phyloP scores from a whole-genome alignment of 2,329 filamentous ascomycete species.

The Acephala macrosclerotiorum region DNA sequence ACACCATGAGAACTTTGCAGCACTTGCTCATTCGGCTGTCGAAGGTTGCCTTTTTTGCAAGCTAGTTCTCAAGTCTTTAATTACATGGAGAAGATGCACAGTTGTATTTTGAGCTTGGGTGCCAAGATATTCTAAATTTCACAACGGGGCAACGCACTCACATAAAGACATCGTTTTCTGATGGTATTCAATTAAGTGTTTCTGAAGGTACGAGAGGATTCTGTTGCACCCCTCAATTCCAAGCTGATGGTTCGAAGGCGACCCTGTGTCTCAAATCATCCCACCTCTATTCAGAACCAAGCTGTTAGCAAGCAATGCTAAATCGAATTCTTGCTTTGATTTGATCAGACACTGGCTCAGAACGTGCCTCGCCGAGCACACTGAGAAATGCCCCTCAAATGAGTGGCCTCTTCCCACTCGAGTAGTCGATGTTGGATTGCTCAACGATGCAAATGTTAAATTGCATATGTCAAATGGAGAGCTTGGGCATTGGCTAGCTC shows the following conservation, averaged over 20 bases:
- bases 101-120: neutral
- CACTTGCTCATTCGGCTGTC: neutral
- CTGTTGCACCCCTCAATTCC: neutral
- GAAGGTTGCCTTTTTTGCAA: constrained; percentile 1
- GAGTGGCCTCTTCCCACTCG: neutral
- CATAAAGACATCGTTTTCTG: too few relatives aligned
- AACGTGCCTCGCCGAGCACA: neutral
- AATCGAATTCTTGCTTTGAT: neutral
- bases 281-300: neutral
- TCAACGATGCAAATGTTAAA: neutral
- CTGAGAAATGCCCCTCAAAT: neutral
- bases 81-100: neutral
- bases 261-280: neutral
- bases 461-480: neutral
- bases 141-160: neutral
- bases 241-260: neutral
- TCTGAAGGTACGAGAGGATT: neutral
- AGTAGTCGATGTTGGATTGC: neutral
- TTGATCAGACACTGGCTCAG: neutral
- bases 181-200: neutral
- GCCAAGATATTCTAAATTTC: neutral
- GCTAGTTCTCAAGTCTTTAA: neutral
- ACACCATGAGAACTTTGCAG: neutral
- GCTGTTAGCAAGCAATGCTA: neutral
- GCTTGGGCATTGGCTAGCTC: neutral